Evolutionary conservation across 345 rosid genomes (phyloP).

Genomic region (Aethionema arabicum): DNA sequence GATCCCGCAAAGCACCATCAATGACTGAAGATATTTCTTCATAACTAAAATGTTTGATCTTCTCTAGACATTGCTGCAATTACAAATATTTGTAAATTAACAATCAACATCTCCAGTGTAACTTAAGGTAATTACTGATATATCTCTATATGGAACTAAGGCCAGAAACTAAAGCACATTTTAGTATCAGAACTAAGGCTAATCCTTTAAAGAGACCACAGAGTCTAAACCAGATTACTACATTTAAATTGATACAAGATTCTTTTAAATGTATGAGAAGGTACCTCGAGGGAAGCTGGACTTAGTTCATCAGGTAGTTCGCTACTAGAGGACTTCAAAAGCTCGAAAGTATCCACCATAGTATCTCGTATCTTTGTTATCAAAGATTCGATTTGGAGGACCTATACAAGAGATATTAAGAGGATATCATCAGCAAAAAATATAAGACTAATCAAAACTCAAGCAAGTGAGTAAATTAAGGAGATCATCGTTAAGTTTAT

Average conservation of each 20-base stretch:
- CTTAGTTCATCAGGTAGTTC: conserved; percentile 63
- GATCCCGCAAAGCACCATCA: conserved; percentile 60
- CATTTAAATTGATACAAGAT: background rate
- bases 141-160: too few species aligned
- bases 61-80: conserved; percentile 69
- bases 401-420: conserved; percentile 47
- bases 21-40: conserved; percentile 59
- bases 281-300: conserved; percentile 79
- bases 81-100: conserved; percentile 36
- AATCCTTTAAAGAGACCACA: background rate
- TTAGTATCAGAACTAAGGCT: background rate
- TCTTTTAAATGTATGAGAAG: conserved; percentile 7
- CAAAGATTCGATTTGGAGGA: conserved; percentile 70
- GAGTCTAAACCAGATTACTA: background rate
- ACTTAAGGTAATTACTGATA: conserved; percentile 17
- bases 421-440: conserved; percentile 19
- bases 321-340: conserved; percentile 52
- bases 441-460: conserved; percentile 7
- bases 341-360: conserved; percentile 54
- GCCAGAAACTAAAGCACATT: background rate
- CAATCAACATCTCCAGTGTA: conserved; percentile 1
- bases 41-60: conserved; percentile 57
- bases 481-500: background rate
- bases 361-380: conserved; percentile 61
- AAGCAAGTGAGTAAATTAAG: background rate